Evolutionary conservation across 148 eudicot genomes (phyloP).

Genomic region (Rhododendron molle): DNA sequence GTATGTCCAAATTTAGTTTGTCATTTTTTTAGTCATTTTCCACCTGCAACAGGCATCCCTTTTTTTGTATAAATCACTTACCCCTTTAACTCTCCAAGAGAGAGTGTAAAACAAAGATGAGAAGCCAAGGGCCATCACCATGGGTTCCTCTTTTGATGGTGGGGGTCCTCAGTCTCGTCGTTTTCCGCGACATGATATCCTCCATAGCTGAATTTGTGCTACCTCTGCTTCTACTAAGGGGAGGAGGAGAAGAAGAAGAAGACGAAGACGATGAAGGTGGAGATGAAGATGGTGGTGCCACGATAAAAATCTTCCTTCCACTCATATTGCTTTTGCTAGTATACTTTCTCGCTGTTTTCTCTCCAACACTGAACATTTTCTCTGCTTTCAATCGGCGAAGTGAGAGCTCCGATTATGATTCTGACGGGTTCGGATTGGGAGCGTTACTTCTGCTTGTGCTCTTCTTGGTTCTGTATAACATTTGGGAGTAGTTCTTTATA

Average conservation of each 20-base stretch:
- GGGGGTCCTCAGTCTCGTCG: conserved; percentile 9
- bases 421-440: conserved; percentile 25
- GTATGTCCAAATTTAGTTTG: not conserved
- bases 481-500: not conserved
- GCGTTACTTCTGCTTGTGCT: conserved; percentile 22
- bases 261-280: conserved; percentile 3
- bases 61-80: not conserved
- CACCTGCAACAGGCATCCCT: conserved; percentile 3
- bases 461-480: conserved; percentile 12
- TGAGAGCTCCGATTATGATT: not conserved
- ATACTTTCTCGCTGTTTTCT: conserved; percentile 14
- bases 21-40: not conserved
- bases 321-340: conserved; percentile 15
- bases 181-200: conserved; percentile 6
- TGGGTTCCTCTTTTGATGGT: conserved; percentile 27
- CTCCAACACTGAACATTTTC: not conserved
- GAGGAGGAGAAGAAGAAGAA: conserved; percentile 5
- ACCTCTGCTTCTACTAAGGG: conserved; percentile 9
- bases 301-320: conserved; percentile 13
- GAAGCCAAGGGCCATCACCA: conserved; percentile 36
- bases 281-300: not conserved
- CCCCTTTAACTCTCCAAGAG: not conserved
- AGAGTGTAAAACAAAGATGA: conserved; percentile 10
- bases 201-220: not conserved
- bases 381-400: not conserved